phyloP scores from a whole-genome alignment of 345 rosid genomes.

The Toxicodendron radicans region DNA sequence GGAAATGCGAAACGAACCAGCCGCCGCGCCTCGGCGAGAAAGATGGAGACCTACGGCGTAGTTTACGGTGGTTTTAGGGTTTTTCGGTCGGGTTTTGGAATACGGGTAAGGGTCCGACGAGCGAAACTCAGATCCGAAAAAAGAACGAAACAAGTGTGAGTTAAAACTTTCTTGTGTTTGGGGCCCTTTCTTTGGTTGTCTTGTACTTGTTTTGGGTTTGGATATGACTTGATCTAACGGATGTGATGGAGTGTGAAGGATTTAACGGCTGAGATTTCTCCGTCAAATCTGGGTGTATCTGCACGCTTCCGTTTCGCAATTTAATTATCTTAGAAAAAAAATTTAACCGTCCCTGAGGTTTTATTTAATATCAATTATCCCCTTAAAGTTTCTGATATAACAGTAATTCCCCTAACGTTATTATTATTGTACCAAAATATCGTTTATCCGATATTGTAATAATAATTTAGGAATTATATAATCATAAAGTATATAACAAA shows the following conservation, averaged over 20 bases:
- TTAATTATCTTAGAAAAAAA: neutral
- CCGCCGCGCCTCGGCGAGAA: constrained; percentile 2
- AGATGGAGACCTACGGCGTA: neutral
- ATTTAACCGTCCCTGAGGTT: too few species aligned
- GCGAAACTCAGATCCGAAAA: constrained; percentile 24
- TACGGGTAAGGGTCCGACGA: constrained; percentile 13
- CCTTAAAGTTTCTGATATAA: too few species aligned
- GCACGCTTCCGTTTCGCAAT: neutral
- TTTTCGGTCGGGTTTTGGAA: constrained; percentile 20
- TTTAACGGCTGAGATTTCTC: neutral
- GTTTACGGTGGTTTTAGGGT: constrained; percentile 19
- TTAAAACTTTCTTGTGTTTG: constrained; percentile 13
- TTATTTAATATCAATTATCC: too few species aligned
- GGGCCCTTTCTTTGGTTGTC: constrained; percentile 13
- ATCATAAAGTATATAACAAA: too few species aligned
- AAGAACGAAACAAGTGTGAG: neutral
- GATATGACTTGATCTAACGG: constrained; percentile 10
- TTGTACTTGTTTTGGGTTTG: constrained; percentile 3
- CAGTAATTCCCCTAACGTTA: too few species aligned
- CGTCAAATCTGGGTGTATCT: constrained; percentile 9
- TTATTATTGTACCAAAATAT: too few species aligned
- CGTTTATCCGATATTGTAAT: too few species aligned
- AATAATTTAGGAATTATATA: too few species aligned
- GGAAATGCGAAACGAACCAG: neutral
- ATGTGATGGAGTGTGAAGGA: neutral